phyloP scores from a whole-genome alignment of 2,329 filamentous ascomycete species.

The Scorias spongiosa region DNA sequence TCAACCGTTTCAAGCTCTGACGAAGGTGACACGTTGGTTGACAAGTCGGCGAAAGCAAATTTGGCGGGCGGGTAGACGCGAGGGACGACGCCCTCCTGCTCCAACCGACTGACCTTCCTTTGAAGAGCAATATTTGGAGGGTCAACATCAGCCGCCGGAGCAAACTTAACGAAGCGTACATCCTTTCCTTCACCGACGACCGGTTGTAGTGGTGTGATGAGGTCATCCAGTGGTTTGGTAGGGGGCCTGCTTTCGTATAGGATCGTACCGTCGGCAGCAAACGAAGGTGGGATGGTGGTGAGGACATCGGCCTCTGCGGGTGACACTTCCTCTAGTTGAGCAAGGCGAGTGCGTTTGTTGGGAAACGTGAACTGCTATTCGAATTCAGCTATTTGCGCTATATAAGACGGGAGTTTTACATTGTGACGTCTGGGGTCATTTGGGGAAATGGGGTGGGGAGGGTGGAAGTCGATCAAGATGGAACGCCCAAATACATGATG shows the following conservation, averaged over 20 bases:
- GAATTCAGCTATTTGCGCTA: conserved; percentile 18
- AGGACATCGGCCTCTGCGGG: conserved; percentile 51
- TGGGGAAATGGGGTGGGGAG: too few relatives aligned
- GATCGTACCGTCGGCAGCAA: conserved; percentile 60
- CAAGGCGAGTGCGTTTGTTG: conserved; percentile 16
- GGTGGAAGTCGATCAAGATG: not conserved
- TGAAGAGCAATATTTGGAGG: not conserved
- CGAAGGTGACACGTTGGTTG: conserved; percentile 15
- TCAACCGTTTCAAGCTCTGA: conserved; percentile 38
- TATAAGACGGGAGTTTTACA: conserved; percentile 7
- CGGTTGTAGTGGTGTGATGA: conserved; percentile 40
- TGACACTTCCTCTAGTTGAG: conserved; percentile 42
- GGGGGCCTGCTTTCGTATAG: conserved; percentile 40
- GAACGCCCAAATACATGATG: not conserved
- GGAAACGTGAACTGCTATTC: conserved; percentile 12
- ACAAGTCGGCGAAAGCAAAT: conserved; percentile 36
- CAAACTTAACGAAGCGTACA: conserved; percentile 47
- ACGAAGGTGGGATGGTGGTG: conserved; percentile 60
- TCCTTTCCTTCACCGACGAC: conserved; percentile 51
- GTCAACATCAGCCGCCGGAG: not conserved
- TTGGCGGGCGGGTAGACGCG: conserved; percentile 35
- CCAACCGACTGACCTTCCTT: not conserved
- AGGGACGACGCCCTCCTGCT: conserved; percentile 36
- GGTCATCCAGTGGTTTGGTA: conserved; percentile 24
- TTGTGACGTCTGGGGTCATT: not conserved